phyloP scores from a whole-genome alignment of 192 early-diverging fungal genomes.

The Chytriomyces hyalinus region DNA sequence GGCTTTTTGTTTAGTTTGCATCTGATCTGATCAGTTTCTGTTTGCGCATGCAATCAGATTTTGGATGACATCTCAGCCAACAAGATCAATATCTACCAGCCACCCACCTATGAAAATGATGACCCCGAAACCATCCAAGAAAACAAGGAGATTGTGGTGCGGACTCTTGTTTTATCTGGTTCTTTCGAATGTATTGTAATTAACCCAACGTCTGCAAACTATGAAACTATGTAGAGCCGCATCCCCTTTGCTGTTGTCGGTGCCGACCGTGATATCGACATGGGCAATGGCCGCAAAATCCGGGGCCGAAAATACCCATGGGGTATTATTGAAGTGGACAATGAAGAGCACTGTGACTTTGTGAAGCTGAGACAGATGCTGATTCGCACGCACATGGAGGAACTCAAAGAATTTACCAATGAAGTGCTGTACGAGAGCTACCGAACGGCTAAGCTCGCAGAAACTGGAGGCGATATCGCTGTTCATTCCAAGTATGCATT shows the following conservation, averaged over 20 bases:
- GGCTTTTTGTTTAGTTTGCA: neutral
- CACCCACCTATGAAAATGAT: slow-evolving; percentile 90
- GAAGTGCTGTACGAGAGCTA: slow-evolving; percentile 70
- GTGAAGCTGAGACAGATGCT: slow-evolving; percentile 65
- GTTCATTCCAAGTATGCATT: slow-evolving; percentile 28
- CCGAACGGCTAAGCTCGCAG: slow-evolving; percentile 56
- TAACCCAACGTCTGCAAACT: neutral
- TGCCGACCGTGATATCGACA: slow-evolving; percentile 61
- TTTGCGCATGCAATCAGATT: slow-evolving; percentile 51
- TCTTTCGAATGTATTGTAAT: neutral
- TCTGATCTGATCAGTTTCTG: neutral
- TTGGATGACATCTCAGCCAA: slow-evolving; percentile 95
- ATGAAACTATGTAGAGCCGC: slow-evolving; percentile 42
- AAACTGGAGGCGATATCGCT: slow-evolving; percentile 43
- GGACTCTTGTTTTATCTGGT: neutral
- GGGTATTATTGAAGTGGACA: slow-evolving; percentile 69
- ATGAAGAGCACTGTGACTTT: slow-evolving; percentile 69
- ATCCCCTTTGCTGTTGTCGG: slow-evolving; percentile 70
- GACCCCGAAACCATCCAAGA: slow-evolving; percentile 97
- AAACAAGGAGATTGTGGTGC: slow-evolving; percentile 89
- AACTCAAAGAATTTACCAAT: slow-evolving; percentile 67
- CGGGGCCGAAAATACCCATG: slow-evolving; percentile 67
- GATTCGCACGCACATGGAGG: slow-evolving; percentile 81
- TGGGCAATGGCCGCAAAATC: slow-evolving; percentile 57
- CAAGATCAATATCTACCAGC: slow-evolving; percentile 95